phyloP scores from a whole-genome alignment of 495 filamentous ascomycete genomes.

The Hamigera avellanea region DNA sequence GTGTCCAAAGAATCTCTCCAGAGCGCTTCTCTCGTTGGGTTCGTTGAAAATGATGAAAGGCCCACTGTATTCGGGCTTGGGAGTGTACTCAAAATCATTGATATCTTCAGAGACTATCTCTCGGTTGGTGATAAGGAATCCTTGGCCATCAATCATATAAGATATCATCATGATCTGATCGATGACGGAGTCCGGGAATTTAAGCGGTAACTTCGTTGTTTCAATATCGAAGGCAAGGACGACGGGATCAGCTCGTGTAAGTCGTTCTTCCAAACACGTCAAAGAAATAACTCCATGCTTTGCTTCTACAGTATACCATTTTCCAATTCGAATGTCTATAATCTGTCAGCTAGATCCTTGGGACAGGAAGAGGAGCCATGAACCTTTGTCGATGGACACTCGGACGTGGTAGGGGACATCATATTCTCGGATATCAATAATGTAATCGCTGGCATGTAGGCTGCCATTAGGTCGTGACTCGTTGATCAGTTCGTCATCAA shows the following conservation, averaged over 20 bases:
- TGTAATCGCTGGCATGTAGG: constrained; percentile 88
- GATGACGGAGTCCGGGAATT: constrained; percentile 92
- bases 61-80: constrained; percentile 89
- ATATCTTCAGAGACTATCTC: constrained; percentile 98
- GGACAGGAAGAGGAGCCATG: constrained; percentile 7
- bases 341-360: constrained; percentile 5
- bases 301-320: constrained; percentile 93
- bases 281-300: constrained; percentile 81
- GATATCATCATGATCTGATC: constrained; percentile 99
- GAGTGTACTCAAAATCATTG: constrained; percentile 94
- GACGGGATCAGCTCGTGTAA: constrained; percentile 83
- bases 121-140: constrained; percentile 95
- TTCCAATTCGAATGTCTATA: constrained; percentile 84
- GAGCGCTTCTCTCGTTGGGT: constrained; percentile 73
- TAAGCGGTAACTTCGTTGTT: constrained; percentile 89
- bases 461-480: constrained; percentile 74
- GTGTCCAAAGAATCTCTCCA: constrained; percentile 91
- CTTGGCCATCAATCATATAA: constrained; percentile 99
- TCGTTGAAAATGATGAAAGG: constrained; percentile 98
- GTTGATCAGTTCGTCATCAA: constrained; percentile 82
- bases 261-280: constrained; percentile 74
- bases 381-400: constrained; percentile 92
- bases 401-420: constrained; percentile 99
- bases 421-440: constrained; percentile 98
- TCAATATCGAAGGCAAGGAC: constrained; percentile 98